These are phyloP conservation scores for Globisporangium lucens DNA, from an alignment of 352 stramenopile genomes.

Conservation along the genomic window DNA sequence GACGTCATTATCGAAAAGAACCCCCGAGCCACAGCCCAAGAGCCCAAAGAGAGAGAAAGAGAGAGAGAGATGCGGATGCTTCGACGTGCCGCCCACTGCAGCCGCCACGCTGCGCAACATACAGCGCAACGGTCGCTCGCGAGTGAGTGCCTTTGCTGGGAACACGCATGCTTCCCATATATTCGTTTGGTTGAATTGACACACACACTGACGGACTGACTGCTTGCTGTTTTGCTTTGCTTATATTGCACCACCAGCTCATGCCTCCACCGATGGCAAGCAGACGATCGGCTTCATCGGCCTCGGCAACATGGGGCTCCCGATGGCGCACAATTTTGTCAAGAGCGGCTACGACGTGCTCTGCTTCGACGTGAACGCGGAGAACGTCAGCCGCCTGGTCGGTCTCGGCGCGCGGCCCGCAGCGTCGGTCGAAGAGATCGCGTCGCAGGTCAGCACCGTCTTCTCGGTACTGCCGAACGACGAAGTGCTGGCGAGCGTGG, in stretches of 20 bases:
- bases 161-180: not conserved
- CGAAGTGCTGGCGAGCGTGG: slow-evolving; percentile 42
- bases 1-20: not conserved
- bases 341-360: slow-evolving; percentile 55
- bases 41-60: not conserved
- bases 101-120: not conserved
- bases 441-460: slow-evolving; percentile 32
- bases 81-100: not conserved
- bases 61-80: not conserved
- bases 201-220: not conserved
- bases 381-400: slow-evolving; percentile 28
- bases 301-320: slow-evolving; percentile 91
- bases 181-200: not conserved
- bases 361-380: slow-evolving; percentile 55
- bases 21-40: not conserved
- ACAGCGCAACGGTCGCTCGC: slow-evolving; percentile 3
- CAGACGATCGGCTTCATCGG: slow-evolving; percentile 82
- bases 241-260: not conserved
- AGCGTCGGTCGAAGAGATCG: slow-evolving; percentile 39
- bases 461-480: slow-evolving; percentile 76
- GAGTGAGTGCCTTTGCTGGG: slow-evolving; percentile 5
- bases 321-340: slow-evolving; percentile 89
- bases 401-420: slow-evolving; percentile 32
- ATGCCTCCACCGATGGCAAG: not conserved
- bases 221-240: not conserved